phyloP scores from a whole-genome alignment of 2,329 filamentous ascomycete genomes.

The Ploettnerulaceae sp. region DNA sequence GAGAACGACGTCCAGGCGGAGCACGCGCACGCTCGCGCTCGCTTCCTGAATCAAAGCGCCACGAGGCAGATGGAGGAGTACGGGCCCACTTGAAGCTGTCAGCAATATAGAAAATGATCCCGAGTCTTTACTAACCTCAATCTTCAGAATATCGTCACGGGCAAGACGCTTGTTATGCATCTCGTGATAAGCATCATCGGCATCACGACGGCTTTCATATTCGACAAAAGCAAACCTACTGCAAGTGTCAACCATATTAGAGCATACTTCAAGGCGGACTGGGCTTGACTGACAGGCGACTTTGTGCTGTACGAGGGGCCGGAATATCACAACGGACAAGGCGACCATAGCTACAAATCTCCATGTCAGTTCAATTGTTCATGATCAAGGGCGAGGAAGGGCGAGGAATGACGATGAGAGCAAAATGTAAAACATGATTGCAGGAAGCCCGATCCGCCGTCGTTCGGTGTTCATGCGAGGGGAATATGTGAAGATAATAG shows the following conservation, averaged over 20 bases:
- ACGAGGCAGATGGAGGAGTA: constrained; percentile 94
- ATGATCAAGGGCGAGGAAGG: constrained; percentile 21
- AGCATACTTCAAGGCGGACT: constrained; percentile 24
- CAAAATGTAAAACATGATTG: constrained; percentile 26
- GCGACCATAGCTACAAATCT: constrained; percentile 74
- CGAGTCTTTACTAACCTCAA: constrained; percentile 63
- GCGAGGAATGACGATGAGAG: constrained; percentile 24
- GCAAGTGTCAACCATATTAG: constrained; percentile 36
- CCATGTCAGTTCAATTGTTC: constrained; percentile 26
- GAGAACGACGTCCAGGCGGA: constrained; percentile 44
- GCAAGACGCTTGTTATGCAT: constrained; percentile 99
- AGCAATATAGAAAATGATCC: neutral
- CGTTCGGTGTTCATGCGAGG: constrained; percentile 23
- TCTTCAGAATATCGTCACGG: constrained; percentile 92
- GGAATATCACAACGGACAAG: constrained; percentile 98
- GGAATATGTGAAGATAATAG: constrained; percentile 31
- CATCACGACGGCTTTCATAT: constrained; percentile 96
- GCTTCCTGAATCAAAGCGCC: constrained; percentile 92
- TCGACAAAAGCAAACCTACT: constrained; percentile 93
- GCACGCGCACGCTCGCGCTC: constrained; percentile 59
- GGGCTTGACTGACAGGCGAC: constrained; percentile 74
- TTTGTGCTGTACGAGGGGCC: constrained; percentile 86
- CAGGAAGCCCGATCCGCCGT: constrained; percentile 28
- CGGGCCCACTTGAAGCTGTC: constrained; percentile 78
- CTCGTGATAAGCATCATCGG: constrained; percentile 98